phyloP scores from a whole-genome alignment of 2,329 filamentous ascomycete genomes.

The Madurella mycetomatis region DNA sequence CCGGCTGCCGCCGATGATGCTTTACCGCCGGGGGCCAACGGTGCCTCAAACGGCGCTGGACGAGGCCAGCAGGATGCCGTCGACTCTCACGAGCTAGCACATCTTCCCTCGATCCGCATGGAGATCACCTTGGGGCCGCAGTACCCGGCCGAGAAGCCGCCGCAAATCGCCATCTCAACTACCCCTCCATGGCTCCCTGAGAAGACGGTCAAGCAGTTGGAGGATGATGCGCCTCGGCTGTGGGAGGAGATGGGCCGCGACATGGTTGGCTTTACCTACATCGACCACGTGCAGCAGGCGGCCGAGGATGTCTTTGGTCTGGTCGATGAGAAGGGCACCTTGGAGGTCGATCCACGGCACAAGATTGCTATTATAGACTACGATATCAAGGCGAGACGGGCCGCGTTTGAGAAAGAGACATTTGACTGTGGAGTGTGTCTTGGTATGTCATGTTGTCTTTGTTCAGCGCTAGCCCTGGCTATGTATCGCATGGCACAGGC shows the following conservation, averaged over 20 bases:
- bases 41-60: constrained; percentile 4
- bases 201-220: constrained; percentile 44
- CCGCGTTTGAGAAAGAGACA: constrained; percentile 75
- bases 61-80: constrained; percentile 15
- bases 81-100: constrained; percentile 49
- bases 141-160: constrained; percentile 54
- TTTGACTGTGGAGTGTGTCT: constrained; percentile 87
- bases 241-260: constrained; percentile 61
- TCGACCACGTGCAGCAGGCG: constrained; percentile 58
- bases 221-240: constrained; percentile 46
- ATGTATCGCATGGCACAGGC: neutral
- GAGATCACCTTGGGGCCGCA: constrained; percentile 51
- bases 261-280: constrained; percentile 57
- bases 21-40: constrained; percentile 2
- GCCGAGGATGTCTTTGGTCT: constrained; percentile 59
- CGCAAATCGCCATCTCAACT: constrained; percentile 48
- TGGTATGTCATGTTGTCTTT: constrained; percentile 36
- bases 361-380: constrained; percentile 74
- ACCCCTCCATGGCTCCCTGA: constrained; percentile 54
- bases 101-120: constrained; percentile 56
- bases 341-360: constrained; percentile 51
- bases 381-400: constrained; percentile 67
- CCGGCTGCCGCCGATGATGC: constrained; percentile 42
- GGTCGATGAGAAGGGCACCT: constrained; percentile 42
- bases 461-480: neutral